Conservation (phyloP, 306 rosid genomes). For the Vigna reflexopilosa region DNA sequence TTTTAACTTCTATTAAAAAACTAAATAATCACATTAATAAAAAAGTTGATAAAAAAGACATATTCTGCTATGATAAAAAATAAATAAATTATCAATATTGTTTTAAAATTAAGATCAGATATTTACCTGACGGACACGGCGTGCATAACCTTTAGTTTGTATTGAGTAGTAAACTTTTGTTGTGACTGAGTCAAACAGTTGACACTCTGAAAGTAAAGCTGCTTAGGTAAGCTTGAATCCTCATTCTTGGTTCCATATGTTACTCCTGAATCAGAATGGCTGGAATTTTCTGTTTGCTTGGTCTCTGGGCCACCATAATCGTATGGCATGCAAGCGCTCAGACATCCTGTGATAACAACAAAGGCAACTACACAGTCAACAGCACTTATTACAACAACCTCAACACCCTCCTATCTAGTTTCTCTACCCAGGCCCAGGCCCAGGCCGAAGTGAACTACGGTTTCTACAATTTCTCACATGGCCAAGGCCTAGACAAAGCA, state of each 20-base stretch:
- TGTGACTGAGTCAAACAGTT: background rate
- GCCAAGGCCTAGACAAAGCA: slow-evolving; percentile 37
- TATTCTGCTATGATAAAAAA: too few species aligned
- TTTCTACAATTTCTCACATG: slow-evolving; percentile 46
- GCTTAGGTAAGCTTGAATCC: background rate
- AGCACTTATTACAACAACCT: slow-evolving; percentile 53
- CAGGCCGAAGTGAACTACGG: slow-evolving; percentile 23
- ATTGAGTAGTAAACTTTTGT: background rate
- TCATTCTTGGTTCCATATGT: background rate
- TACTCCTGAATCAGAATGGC: background rate
- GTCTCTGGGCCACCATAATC: background rate
- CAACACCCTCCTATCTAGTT: slow-evolving; percentile 46
- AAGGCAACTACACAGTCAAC: slow-evolving; percentile 4
- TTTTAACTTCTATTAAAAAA: too few species aligned
- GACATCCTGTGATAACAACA: background rate
- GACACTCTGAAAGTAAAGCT: background rate
- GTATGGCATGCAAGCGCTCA: background rate
- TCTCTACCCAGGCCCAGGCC: slow-evolving; percentile 25
- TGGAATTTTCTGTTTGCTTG: background rate
- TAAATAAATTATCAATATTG: too few species aligned
- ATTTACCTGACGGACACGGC: too few species aligned
- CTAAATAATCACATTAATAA: too few species aligned
- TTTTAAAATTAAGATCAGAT: too few species aligned
- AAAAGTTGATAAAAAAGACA: too few species aligned
- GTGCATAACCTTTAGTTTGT: too few species aligned